Conservation (phyloP, 129 eudicot species). For the Mikania micrantha region DNA sequence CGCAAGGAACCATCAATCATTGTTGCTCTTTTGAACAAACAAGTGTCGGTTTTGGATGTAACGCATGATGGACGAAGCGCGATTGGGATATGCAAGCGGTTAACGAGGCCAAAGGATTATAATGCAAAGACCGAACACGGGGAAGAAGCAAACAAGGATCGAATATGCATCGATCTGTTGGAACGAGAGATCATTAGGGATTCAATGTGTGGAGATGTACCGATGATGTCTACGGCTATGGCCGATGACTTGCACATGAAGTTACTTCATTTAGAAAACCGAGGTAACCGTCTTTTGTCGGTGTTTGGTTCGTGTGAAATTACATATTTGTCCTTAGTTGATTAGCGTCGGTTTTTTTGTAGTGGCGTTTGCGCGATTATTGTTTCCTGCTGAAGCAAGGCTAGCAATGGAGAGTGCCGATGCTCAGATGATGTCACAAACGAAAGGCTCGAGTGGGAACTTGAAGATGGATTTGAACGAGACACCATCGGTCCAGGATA, state of each 20-base stretch:
- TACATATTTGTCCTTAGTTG: background rate
- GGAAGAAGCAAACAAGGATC: slow-evolving; percentile 52
- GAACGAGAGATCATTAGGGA: slow-evolving; percentile 58
- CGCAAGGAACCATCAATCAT: slow-evolving; percentile 62
- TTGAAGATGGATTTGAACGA: slow-evolving; percentile 62
- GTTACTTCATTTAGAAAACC: slow-evolving; percentile 60
- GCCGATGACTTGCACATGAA: slow-evolving; percentile 68
- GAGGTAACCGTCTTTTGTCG: slow-evolving; percentile 43
- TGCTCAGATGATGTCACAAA: slow-evolving; percentile 44
- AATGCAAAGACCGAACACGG: slow-evolving; percentile 52
- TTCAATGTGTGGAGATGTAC: slow-evolving; percentile 40
- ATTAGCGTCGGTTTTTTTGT: background rate
- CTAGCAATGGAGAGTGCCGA: slow-evolving; percentile 68
- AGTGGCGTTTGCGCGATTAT: slow-evolving; percentile 76
- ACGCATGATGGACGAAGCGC: slow-evolving; percentile 63
- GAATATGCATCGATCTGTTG: slow-evolving; percentile 65
- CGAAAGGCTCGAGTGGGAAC: slow-evolving; percentile 42
- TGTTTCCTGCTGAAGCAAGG: slow-evolving; percentile 72
- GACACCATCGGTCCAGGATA: slow-evolving; percentile 47
- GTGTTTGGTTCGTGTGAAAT: background rate
- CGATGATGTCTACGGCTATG: slow-evolving; percentile 30
- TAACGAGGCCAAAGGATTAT: slow-evolving; percentile 65
- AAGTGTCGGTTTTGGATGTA: slow-evolving; percentile 38
- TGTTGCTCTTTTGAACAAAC: slow-evolving; percentile 43
- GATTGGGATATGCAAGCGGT: slow-evolving; percentile 47